Evolutionary conservation across 2,329 filamentous ascomycete genomes (phyloP).

Genomic region (Colletotrichum scovillei): DNA sequence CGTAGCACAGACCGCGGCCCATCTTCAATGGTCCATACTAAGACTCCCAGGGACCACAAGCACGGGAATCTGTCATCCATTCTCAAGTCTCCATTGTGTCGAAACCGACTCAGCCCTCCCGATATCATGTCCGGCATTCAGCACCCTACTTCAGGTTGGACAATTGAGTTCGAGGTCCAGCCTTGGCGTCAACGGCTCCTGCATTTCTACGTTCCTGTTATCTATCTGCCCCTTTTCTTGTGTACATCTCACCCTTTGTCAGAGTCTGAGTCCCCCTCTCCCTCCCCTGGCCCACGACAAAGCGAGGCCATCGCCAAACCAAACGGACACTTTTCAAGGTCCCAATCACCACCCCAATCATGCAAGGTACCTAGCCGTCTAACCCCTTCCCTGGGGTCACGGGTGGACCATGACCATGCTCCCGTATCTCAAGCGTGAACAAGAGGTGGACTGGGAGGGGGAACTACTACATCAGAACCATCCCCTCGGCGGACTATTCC

Average conservation of each 20-base stretch:
- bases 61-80: slow-evolving; percentile 21
- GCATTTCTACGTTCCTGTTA: background rate
- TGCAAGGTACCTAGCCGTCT: background rate
- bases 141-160: slow-evolving; percentile 12
- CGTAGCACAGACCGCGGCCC: slow-evolving; percentile 7
- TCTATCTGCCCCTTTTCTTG: background rate
- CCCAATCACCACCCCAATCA: background rate
- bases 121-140: slow-evolving; percentile 2
- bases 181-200: slow-evolving; percentile 21
- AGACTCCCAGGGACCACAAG: background rate
- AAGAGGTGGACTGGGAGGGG: background rate
- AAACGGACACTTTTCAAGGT: slow-evolving; percentile 3
- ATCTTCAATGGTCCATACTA: background rate
- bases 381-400: background rate
- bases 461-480: background rate
- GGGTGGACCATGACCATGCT: background rate
- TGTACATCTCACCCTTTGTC: background rate
- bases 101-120: slow-evolving; percentile 26
- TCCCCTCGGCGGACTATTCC: background rate
- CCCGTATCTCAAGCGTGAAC: background rate
- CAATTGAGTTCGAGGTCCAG: slow-evolving; percentile 9
- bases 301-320: slow-evolving; percentile 28
- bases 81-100: slow-evolving; percentile 13
- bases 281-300: slow-evolving; percentile 13
- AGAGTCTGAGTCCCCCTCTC: background rate